These are phyloP conservation scores for Tolypocladium guangdongense DNA, from an alignment of 2,329 filamentous ascomycete genomes.

Conservation along the genomic window DNA sequence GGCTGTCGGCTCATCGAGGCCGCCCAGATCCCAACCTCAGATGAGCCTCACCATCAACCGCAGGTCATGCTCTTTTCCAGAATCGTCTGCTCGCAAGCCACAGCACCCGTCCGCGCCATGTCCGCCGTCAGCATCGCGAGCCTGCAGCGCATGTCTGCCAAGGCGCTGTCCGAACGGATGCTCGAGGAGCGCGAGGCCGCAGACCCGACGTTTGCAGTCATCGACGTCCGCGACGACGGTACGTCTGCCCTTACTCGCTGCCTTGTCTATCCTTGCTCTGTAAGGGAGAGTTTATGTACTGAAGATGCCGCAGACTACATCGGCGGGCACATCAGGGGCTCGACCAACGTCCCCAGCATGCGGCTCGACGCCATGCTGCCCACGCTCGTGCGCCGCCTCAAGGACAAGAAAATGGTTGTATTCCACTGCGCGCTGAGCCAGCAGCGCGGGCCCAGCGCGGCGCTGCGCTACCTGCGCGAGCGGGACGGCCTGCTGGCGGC, in stretches of 20 bases:
- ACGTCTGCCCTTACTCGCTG: conserved; percentile 10
- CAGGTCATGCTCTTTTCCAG: not conserved
- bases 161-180: conserved; percentile 56
- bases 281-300: not conserved
- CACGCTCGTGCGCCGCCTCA: conserved; percentile 67
- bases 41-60: not conserved
- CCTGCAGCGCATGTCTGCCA: conserved; percentile 57
- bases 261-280: not conserved
- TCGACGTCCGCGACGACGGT: conserved; percentile 86
- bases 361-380: conserved; percentile 68
- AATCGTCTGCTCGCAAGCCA: not conserved
- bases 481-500: conserved; percentile 37
- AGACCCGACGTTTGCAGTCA: conserved; percentile 51
- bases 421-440: conserved; percentile 94
- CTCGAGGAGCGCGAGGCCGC: conserved; percentile 33
- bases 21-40: not conserved
- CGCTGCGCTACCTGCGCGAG: conserved; percentile 67
- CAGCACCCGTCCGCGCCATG: conserved; percentile 17
- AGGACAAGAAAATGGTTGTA: conserved; percentile 70
- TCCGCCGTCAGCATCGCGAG: conserved; percentile 41
- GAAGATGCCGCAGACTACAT: conserved; percentile 55
- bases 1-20: too few species aligned
- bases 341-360: conserved; percentile 62
- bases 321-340: conserved; percentile 77
- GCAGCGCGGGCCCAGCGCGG: conserved; percentile 77